These are phyloP conservation scores for Firmiana major DNA, from an alignment of 345 rosid genomes.

Conservation along the genomic window DNA sequence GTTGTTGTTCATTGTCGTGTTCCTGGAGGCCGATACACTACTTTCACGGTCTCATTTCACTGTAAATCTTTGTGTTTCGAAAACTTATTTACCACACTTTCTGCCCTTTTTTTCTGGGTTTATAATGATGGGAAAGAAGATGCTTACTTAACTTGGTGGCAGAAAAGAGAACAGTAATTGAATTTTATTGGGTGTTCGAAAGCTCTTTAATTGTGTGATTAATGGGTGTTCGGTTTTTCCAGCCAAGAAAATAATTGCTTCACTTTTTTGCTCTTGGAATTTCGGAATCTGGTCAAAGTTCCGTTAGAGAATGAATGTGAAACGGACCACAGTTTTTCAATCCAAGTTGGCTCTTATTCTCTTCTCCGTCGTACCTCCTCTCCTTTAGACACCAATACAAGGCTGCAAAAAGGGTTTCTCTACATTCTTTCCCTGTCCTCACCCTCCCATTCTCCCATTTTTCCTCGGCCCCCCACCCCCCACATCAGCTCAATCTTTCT, in stretches of 20 bases:
- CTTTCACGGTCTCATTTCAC: background rate
- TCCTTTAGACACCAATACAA: slow-evolving; percentile 6
- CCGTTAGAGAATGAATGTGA: background rate
- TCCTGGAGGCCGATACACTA: background rate
- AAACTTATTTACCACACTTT: background rate
- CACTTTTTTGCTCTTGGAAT: background rate
- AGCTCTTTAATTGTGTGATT: background rate
- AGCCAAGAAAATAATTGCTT: background rate
- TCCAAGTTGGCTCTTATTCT: background rate
- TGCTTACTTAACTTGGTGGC: background rate
- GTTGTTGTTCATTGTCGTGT: background rate
- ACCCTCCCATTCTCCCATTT: background rate
- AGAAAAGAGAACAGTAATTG: background rate
- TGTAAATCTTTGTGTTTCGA: background rate
- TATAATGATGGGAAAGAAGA: background rate
- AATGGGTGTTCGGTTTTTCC: slow-evolving; percentile 4
- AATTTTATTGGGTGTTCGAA: background rate
- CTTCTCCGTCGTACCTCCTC: background rate
- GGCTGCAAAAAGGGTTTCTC: slow-evolving; percentile 21
- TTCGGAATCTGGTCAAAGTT: slow-evolving; percentile 21
- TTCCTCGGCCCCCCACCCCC: background rate
- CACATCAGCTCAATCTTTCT: background rate
- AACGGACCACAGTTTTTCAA: background rate
- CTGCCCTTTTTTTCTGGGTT: background rate
- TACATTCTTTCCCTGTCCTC: background rate